Evolutionary conservation across 2,329 filamentous ascomycete species (phyloP), one percentile per base, ranked within the genome.

Genomic region (Cryphonectria carpinicola): DNA sequence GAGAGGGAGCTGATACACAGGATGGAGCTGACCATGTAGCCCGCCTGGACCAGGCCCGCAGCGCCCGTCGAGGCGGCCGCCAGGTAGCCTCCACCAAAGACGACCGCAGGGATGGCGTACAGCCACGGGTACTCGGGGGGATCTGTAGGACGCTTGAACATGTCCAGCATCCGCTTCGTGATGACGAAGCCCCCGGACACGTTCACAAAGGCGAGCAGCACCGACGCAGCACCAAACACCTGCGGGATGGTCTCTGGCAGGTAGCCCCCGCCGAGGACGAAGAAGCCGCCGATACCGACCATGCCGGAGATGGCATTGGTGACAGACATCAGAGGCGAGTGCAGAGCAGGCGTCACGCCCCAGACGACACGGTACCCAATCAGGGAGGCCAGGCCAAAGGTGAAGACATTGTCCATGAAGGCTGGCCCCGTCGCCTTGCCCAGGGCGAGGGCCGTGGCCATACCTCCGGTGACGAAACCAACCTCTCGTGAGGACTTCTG

Each of bases 291-390:
- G 72, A 97, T 87, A 70, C 94, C 94, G 41, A 97, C 94, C 92
- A 97, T 93, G 68, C 89, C 93, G 43, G 93, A 96, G 75, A 97
- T 97, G 39, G 94, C 94, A 79, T 97, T 97, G 10, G 94, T 97
- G 49, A 97, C 94, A 75, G 92, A 95, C 94, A 97, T 97, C 6
- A 97, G 83, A 1, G 94, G 94, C 1, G 93, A 95, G 79, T 97
- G 94, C 6, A 97, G 85, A 49, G 94, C 93, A 10, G 94, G 94
- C 0, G 85, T 84, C 17, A 97, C 94, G 67, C 93, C 93, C 94
- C 94, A 97, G 35, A 97, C 93, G 7, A 93, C 93, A 65, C 94
- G 89, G 77, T 97, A 97, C 10, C 94, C 94, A 73, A 97, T 94
- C 39, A 97, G 83, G 76, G 93, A 93, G 64, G 94, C 93, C 62